These are phyloP conservation scores for Sporothrix luriei DNA, from an alignment of 2,329 filamentous ascomycete species.

Conservation along the genomic window DNA sequence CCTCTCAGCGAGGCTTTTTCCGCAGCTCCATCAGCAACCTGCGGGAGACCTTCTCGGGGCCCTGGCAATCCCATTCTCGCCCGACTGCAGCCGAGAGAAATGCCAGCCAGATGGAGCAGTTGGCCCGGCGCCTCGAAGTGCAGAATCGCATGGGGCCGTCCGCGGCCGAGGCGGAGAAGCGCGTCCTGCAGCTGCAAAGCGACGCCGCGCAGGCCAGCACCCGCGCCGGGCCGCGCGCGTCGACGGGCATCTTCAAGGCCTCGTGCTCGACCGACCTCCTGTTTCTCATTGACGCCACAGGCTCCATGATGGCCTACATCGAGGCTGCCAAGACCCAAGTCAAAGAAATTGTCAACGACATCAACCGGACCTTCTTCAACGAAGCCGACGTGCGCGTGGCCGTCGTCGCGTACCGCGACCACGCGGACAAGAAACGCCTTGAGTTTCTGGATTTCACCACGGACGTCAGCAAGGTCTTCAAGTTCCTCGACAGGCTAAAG, in stretches of 20 bases:
- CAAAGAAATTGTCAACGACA: slow-evolving; percentile 42
- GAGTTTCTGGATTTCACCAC: slow-evolving; percentile 43
- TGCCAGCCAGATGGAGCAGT: slow-evolving; percentile 23
- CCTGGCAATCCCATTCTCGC: not conserved
- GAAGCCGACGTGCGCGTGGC: slow-evolving; percentile 44
- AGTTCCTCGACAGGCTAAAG: slow-evolving; percentile 38
- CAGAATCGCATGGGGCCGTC: slow-evolving; percentile 25
- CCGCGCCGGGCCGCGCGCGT: slow-evolving; percentile 28
- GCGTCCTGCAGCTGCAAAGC: slow-evolving; percentile 34
- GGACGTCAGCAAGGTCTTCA: slow-evolving; percentile 35
- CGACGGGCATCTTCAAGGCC: slow-evolving; percentile 41
- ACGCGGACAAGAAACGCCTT: slow-evolving; percentile 38
- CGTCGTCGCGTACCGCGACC: slow-evolving; percentile 46
- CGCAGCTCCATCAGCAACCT: slow-evolving; percentile 27
- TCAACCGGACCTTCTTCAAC: slow-evolving; percentile 42
- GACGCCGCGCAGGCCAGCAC: slow-evolving; percentile 31
- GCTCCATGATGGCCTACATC: slow-evolving; percentile 43
- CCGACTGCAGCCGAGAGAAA: not conserved
- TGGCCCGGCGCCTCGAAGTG: slow-evolving; percentile 29
- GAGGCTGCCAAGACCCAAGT: slow-evolving; percentile 44
- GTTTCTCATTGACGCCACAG: slow-evolving; percentile 46
- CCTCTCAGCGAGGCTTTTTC: slow-evolving; percentile 15
- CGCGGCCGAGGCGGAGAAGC: slow-evolving; percentile 31
- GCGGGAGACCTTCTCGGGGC: slow-evolving; percentile 4
- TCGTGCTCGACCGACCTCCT: slow-evolving; percentile 45